A percentile compares a stretch with the other conserved stretches of the same genome.
Evolutionary conservation across 345 rosid genomes (phyloP).

Genomic region (Syzygium aromaticum): DNA sequence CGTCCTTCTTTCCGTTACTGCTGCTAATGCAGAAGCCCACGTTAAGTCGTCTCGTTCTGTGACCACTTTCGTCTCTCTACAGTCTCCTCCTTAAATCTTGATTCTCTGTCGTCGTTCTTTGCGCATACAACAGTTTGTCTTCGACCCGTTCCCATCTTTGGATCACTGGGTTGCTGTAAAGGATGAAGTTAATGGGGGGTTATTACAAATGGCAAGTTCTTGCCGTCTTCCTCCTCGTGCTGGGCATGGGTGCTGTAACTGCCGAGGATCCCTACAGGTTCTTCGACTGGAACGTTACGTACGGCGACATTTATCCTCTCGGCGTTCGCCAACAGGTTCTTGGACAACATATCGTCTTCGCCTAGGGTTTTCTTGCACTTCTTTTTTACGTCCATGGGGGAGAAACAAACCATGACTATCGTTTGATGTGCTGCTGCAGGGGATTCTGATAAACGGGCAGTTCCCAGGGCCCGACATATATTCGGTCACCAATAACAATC

Average conservation of each 20-base stretch:
- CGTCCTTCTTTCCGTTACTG: not conserved
- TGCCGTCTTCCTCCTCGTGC: not conserved
- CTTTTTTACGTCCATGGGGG: not conserved
- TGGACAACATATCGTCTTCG: not conserved
- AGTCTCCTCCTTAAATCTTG: not conserved
- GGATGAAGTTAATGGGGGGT: not conserved
- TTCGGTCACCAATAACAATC: slow-evolving; percentile 75
- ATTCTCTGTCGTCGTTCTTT: not conserved
- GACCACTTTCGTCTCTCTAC: not conserved
- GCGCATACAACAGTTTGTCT: not conserved
- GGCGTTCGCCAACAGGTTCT: not conserved
- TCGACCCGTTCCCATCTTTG: not conserved
- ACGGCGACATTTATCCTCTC: not conserved
- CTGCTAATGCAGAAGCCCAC: not conserved
- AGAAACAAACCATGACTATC: not conserved
- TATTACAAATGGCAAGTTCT: not conserved
- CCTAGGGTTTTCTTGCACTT: not conserved
- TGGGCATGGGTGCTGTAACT: not conserved
- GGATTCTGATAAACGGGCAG: slow-evolving; percentile 83
- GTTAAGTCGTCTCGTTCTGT: not conserved
- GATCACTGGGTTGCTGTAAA: not conserved
- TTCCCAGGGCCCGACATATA: slow-evolving; percentile 90
- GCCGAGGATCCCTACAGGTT: not conserved
- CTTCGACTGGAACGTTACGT: not conserved
- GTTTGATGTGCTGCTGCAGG: slow-evolving; percentile 28